Evolutionary conservation across 1,139 yeast species (phyloP).

Genomic region (Yamadazyma spencermartinsiae): DNA sequence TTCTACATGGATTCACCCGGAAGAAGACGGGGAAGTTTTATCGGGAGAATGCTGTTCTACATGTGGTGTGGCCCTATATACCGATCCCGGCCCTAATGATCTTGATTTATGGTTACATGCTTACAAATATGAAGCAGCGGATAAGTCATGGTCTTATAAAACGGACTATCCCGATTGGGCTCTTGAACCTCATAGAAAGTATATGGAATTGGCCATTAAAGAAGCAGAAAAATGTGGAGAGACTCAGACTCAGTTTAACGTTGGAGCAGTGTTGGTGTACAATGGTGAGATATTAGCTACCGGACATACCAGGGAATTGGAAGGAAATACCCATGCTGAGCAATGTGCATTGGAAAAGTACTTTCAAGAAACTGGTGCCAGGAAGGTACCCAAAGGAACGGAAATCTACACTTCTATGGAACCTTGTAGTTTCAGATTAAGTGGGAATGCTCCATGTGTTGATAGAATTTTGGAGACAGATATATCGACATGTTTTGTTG

Average conservation of each 20-base stretch:
- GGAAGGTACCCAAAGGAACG: conserved; percentile 69
- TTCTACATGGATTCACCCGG: conserved; percentile 65
- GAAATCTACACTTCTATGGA: conserved; percentile 96
- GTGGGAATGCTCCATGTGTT: conserved; percentile 89
- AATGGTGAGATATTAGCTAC: conserved; percentile 67
- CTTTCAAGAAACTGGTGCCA: conserved; percentile 35
- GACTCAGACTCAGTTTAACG: conserved; percentile 86
- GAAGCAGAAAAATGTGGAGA: conserved; percentile 83
- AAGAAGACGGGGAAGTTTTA: conserved; percentile 60
- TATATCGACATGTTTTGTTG: conserved; percentile 81
- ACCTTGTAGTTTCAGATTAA: conserved; percentile 86
- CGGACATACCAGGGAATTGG: conserved; percentile 88
- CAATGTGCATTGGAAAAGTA: conserved; percentile 90
- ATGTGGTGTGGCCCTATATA: conserved; percentile 73
- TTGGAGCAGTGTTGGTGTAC: conserved; percentile 83
- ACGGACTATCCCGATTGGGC: conserved; percentile 93
- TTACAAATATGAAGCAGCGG: conserved; percentile 63
- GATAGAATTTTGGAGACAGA: conserved; percentile 64
- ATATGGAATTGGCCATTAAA: conserved; percentile 63
- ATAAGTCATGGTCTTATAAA: conserved; percentile 67
- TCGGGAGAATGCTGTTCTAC: conserved; percentile 58
- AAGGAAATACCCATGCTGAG: conserved; percentile 98
- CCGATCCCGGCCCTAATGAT: conserved; percentile 88
- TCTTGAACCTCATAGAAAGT: conserved; percentile 51
- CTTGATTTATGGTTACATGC: conserved; percentile 91